Percentiles rank a stretch among this genome's conserved stretches.
These are phyloP conservation scores for Nicotiana tomentosiformis DNA, from an alignment of 257 asterid genomes.

Conservation along the genomic window DNA sequence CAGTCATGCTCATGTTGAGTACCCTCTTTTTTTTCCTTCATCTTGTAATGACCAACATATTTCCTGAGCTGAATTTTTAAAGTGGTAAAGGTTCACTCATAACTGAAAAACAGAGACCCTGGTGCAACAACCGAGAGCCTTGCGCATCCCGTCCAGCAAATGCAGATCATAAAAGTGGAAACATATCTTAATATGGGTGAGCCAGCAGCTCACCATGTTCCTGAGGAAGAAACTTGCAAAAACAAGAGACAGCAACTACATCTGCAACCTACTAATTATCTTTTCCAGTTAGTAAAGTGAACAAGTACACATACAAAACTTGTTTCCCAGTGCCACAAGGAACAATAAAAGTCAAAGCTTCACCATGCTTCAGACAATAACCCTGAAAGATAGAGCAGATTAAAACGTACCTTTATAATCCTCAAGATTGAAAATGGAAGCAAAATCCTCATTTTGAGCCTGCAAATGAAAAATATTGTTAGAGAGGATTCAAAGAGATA, in stretches of 20 bases:
- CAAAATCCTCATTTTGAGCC: slow-evolving; percentile 80
- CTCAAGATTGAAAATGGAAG: slow-evolving; percentile 83
- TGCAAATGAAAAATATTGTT: slow-evolving; percentile 23
- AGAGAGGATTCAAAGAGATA: not conserved
- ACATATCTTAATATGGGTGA: not conserved
- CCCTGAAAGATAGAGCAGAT: not conserved
- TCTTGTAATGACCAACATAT: too few species aligned
- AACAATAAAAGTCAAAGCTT: not conserved
- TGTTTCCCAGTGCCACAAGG: not conserved
- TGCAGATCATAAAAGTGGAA: not conserved
- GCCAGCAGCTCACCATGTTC: not conserved
- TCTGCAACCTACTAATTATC: not conserved
- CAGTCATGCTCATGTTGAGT: too few species aligned
- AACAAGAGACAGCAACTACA: not conserved
- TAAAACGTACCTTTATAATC: slow-evolving; percentile 78
- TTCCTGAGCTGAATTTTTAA: too few species aligned
- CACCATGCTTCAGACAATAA: not conserved
- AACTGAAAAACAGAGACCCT: not conserved
- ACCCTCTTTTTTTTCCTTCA: too few species aligned
- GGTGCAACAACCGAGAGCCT: not conserved
- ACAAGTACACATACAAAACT: not conserved
- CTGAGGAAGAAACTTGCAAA: not conserved
- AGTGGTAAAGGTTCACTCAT: not conserved
- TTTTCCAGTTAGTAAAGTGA: not conserved
- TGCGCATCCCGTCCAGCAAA: not conserved